phyloP scores from a whole-genome alignment of 208 protist species.

The Trypanosoma mega region DNA sequence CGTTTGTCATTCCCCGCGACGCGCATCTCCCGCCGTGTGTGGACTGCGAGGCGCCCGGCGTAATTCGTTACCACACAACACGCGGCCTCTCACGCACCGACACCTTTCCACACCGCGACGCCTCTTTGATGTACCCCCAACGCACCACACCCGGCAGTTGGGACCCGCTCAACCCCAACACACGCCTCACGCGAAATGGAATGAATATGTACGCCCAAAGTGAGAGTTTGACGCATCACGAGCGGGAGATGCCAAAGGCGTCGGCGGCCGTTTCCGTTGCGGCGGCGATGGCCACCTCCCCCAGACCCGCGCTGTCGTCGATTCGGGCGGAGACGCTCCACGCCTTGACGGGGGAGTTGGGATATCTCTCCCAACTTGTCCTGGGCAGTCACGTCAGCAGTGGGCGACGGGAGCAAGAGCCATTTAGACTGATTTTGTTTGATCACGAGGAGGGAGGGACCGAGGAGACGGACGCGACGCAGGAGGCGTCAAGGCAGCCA shows the following conservation, averaged over 20 bases:
- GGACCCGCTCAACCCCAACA: slow-evolving; percentile 28
- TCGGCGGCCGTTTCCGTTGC: too few relatives aligned
- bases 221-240: neutral
- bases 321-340: slow-evolving; percentile 17
- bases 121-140: slow-evolving; percentile 32
- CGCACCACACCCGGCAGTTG: slow-evolving; percentile 38
- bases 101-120: slow-evolving; percentile 54
- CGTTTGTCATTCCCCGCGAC: slow-evolving; percentile 49
- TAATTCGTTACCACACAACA: slow-evolving; percentile 38
- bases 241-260: neutral
- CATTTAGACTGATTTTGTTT: slow-evolving; percentile 54
- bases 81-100: slow-evolving; percentile 1
- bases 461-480: neutral
- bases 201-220: slow-evolving; percentile 51
- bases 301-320: neutral
- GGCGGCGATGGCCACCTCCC: neutral
- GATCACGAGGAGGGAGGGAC: slow-evolving; percentile 28
- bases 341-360: slow-evolving; percentile 45
- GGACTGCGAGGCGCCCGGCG: slow-evolving; percentile 49
- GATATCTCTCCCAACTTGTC: slow-evolving; percentile 51
- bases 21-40: slow-evolving; percentile 43
- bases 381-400: too few relatives aligned
- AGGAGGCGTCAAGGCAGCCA: neutral
- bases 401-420: slow-evolving; percentile 1
- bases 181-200: slow-evolving; percentile 52